These are phyloP conservation scores for Mycena maculata DNA, from an alignment of 768 basidiomycete species.

Conservation along the genomic window DNA sequence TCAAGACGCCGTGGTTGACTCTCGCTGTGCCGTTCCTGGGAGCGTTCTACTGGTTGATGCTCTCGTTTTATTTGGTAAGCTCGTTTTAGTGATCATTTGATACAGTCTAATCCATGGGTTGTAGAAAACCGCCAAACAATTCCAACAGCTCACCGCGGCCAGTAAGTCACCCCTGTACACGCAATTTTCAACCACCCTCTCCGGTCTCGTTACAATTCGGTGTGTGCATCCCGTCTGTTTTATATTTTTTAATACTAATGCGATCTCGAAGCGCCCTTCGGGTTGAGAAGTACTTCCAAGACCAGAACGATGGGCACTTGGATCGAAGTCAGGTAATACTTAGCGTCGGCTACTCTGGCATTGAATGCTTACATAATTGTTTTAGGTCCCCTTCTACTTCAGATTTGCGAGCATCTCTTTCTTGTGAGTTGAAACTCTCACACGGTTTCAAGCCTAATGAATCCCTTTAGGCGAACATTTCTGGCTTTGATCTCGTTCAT, in stretches of 20 bases:
- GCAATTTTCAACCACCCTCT: conserved; percentile 22
- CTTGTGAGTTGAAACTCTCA: conserved; percentile 11
- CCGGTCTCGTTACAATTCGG: conserved; percentile 26
- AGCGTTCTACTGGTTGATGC: conserved; percentile 11
- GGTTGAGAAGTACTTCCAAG: conserved; percentile 11
- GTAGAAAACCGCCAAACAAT: conserved; percentile 26
- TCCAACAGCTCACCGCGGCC: conserved; percentile 16
- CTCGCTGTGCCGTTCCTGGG: conserved; percentile 13
- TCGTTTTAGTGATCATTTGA: background rate
- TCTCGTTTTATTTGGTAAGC: conserved; percentile 24
- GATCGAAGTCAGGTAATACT: conserved; percentile 21
- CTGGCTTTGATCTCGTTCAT: conserved; percentile 7
- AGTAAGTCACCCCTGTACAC: conserved; percentile 30
- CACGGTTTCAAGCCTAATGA: background rate
- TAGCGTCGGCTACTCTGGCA: background rate
- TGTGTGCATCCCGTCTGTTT: background rate
- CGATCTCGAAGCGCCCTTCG: conserved; percentile 3
- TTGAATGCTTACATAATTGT: no score
- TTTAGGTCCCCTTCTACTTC: conserved; percentile 17
- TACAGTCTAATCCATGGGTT: no score
- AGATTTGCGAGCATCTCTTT: conserved; percentile 20
- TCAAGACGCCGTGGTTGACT: conserved; percentile 19
- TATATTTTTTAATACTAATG: background rate
- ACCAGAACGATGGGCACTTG: conserved; percentile 7
- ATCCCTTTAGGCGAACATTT: conserved; percentile 14